Evolutionary conservation across 345 rosid genomes (phyloP), one percentile per base, ranked within the genome.

Genomic region (Salix suchowensis): DNA sequence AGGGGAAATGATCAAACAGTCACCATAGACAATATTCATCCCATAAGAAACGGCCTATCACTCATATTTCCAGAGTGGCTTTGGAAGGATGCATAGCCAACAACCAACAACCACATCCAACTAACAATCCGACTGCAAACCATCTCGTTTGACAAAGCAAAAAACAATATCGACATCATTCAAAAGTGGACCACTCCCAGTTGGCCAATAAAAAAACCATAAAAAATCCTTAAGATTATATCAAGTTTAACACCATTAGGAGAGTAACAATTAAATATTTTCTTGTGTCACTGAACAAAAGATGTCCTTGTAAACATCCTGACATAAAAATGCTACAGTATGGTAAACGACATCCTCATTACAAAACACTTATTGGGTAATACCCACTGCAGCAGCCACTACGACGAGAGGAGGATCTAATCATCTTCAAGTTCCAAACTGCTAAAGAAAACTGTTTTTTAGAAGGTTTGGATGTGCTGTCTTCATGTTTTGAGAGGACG

Each of bases 401-500:
- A 79, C 74, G 85, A 83, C 84, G 85, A 71, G 83, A 85, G 79
- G 83, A 84, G 55, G 74, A 80, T 84, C 89, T 85, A 85, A 81
- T 83, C 80, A 75, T 78, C 84, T 82, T 84, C 88, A 85, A 76
- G 80, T 69, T 73, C 76, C 68, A 77, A 84, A 74, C 85, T 84
- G 74, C 71, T 77, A 86, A 86, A 80, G 73, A 82, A 13, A 78
- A 86, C 82, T 77, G 80, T 82, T 81, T 82, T 79, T 86, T 80
- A 82, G 81, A 79, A 82, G 72, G 78, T 87, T 81, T 86, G 86
- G 84, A 87, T 74, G 82, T 74, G 86, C 82, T 79, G 92, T 86
- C 92, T 84, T 86, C 82, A 68, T 77, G 91, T 86, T 84, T 83
- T 86, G 88, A 79, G 78, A 82, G 80, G 87, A 79, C 74, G 74